Evolutionary conservation across 75 land plant species (phyloP).

Genomic region (Pseudotsuga menziesii): DNA sequence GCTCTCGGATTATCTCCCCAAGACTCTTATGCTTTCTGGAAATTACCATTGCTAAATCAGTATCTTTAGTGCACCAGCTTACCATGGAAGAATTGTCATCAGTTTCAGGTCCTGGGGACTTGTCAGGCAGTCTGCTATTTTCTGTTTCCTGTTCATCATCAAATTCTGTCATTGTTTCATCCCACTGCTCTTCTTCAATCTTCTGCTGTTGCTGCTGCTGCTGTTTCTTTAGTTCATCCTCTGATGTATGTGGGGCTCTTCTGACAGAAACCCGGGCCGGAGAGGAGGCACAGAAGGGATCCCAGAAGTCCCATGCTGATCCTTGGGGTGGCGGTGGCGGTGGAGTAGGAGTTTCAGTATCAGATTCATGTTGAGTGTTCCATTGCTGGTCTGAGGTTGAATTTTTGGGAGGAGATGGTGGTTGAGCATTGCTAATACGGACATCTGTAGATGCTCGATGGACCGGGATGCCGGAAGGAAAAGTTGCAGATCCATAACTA

Average conservation of each 20-base stretch:
- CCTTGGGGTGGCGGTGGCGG: slow-evolving; percentile 41
- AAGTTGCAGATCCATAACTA: slow-evolving; percentile 8
- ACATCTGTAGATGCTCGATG: neutral
- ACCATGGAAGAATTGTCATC: slow-evolving; percentile 32
- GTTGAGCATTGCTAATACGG: slow-evolving; percentile 8
- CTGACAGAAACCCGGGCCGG: slow-evolving; percentile 9
- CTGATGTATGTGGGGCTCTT: neutral
- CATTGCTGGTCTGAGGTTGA: slow-evolving; percentile 9
- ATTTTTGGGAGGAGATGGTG: slow-evolving; percentile 6
- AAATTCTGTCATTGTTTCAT: slow-evolving; percentile 41
- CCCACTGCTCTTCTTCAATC: slow-evolving; percentile 57
- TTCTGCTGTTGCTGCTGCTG: slow-evolving; percentile 8
- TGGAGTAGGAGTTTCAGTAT: slow-evolving; percentile 9
- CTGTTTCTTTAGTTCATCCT: slow-evolving; percentile 1
- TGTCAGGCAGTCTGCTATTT: neutral
- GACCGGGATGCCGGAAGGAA: neutral
- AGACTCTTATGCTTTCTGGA: slow-evolving; percentile 55
- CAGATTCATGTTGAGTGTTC: slow-evolving; percentile 6
- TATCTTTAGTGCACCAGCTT: slow-evolving; percentile 35
- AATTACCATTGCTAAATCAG: slow-evolving; percentile 31
- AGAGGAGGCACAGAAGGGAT: slow-evolving; percentile 25
- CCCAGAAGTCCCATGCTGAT: slow-evolving; percentile 45
- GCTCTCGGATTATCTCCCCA: slow-evolving; percentile 60
- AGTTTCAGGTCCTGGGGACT: slow-evolving; percentile 11
- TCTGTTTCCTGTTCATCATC: slow-evolving; percentile 29